Evolutionary conservation across 176 grass and related monocot genomes (phyloP).

Genomic region (Hordeum vulgare): DNA sequence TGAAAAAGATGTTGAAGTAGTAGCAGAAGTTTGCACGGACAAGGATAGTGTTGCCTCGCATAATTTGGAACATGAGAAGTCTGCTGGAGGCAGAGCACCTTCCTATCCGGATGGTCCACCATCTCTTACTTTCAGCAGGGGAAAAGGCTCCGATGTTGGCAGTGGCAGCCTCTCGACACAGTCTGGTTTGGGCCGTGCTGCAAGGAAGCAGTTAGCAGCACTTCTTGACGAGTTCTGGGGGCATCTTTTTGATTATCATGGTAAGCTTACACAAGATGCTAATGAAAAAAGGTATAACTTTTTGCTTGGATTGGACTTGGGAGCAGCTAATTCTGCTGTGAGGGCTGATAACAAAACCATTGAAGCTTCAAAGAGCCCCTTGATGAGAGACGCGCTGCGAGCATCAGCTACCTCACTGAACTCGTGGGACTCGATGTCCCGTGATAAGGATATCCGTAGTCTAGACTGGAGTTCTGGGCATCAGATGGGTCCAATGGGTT

Average conservation of each 20-base stretch:
- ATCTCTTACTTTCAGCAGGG: constrained; percentile 49
- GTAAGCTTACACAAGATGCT: constrained; percentile 71
- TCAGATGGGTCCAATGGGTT: constrained; percentile 51
- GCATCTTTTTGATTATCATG: constrained; percentile 93
- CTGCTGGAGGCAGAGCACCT: constrained; percentile 18
- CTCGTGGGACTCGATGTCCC: constrained; percentile 36
- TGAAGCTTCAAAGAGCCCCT: constrained; percentile 51
- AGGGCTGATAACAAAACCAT: constrained; percentile 52
- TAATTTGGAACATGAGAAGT: constrained; percentile 41
- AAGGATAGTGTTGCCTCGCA: constrained; percentile 43
- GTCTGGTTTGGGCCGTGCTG: constrained; percentile 90
- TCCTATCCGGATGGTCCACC: constrained; percentile 44
- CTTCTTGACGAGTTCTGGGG: constrained; percentile 97
- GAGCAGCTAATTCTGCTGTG: constrained; percentile 45
- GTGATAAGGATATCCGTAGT: constrained; percentile 38
- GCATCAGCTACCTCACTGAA: constrained; percentile 30
- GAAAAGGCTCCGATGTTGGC: constrained; percentile 53
- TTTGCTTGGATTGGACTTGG: constrained; percentile 68
- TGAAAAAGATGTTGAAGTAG: constrained; percentile 52
- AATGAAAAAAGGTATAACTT: constrained; percentile 59
- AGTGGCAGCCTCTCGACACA: constrained; percentile 66
- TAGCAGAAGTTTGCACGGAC: constrained; percentile 30
- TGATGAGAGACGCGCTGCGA: constrained; percentile 45
- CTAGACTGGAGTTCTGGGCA: constrained; percentile 73
- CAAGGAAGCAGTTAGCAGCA: constrained; percentile 67